A percentile compares a stretch with the other conserved stretches of the same genome.
Conservation (phyloP, 495 filamentous ascomycete species). For the Penicillium parvum region DNA sequence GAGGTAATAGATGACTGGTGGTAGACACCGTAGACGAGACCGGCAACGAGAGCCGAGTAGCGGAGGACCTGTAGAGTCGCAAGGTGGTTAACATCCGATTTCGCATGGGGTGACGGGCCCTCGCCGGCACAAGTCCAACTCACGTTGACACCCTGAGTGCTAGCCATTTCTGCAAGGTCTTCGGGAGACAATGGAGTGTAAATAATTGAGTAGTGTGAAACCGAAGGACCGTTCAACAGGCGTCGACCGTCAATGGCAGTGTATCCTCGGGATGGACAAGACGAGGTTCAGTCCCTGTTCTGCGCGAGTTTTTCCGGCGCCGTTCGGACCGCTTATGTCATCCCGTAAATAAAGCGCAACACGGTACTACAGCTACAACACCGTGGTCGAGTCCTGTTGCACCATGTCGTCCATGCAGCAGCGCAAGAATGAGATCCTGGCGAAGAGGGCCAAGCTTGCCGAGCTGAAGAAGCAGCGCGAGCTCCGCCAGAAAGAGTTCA, state of each 20-base stretch:
- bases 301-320: conserved; percentile 52
- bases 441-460: conserved; percentile 89
- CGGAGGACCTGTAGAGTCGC: conserved; percentile 72
- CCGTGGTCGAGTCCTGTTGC: conserved; percentile 14
- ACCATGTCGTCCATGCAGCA: conserved; percentile 62
- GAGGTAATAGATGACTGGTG: conserved; percentile 76
- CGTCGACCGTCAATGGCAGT: conserved; percentile 43
- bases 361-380: conserved; percentile 9
- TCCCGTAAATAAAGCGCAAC: conserved; percentile 30
- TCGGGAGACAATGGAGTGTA: conserved; percentile 21
- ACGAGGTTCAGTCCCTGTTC: conserved; percentile 42
- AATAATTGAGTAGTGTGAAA: conserved; percentile 23
- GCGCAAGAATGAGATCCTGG: conserved; percentile 88
- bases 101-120: conserved; percentile 13
- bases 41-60: conserved; percentile 81
- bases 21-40: conserved; percentile 87
- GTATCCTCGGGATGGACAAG: conserved; percentile 31
- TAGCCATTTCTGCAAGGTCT: conserved; percentile 39
- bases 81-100: conserved; percentile 21
- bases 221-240: conserved; percentile 33
- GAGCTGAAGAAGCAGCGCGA: conserved; percentile 92
- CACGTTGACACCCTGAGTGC: conserved; percentile 49
- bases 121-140: conserved; percentile 23
- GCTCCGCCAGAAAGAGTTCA: conserved; percentile 68
- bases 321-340: conserved; percentile 47